Evolutionary conservation across 805 yeast genomes (phyloP), one percentile per base, ranked within the genome.

Genomic region (Wickerhamiella sergipiensis): DNA sequence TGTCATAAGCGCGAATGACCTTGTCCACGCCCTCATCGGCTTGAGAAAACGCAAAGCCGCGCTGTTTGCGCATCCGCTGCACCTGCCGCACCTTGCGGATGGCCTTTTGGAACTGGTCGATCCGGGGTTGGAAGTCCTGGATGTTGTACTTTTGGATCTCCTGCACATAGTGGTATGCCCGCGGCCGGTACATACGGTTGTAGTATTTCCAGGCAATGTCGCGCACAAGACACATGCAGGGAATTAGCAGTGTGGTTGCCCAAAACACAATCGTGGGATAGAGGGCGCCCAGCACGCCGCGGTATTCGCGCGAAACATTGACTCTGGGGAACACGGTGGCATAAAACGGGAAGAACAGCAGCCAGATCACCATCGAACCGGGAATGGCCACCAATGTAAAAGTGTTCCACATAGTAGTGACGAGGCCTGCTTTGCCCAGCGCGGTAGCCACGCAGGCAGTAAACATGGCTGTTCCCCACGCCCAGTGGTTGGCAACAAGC

Each of bases 41-140:
- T 67, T 92, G 97, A 6, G 97, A 88, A 61, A 92, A 92, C 1
- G 99, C 99, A 73, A 86, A 92, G 6, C 99, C 99, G 68, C 97
- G 81, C 69, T 92, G 98, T 63, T 92, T 92, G 65, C 94, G 85
- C 85, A 92, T 90, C 67, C 99, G 78, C 67, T 90, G 95, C 39
- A 92, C 97, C 67, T 94, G 99, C 67, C 99, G 82, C 22, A 92
- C 97, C 64, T 88, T 92, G 63, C 97, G 77, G 51, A 92, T 92
- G 6, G 97, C 97, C 65, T 84, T 88, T 67, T 92, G 98, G 74
- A 92, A 92, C 56, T 89, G 95, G 59, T 88, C 95, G 77, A 89
- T 80, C 59, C 96, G 79, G n/a, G 99, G 98, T 57, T 95, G 77
- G 66, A 85, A 85, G 64, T 90, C 96, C 54, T 85, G 90, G 54